Evolutionary conservation across 768 basidiomycete species (phyloP), one percentile per base, ranked within the genome.

Genomic region (Mycena olivaceomarginata): DNA sequence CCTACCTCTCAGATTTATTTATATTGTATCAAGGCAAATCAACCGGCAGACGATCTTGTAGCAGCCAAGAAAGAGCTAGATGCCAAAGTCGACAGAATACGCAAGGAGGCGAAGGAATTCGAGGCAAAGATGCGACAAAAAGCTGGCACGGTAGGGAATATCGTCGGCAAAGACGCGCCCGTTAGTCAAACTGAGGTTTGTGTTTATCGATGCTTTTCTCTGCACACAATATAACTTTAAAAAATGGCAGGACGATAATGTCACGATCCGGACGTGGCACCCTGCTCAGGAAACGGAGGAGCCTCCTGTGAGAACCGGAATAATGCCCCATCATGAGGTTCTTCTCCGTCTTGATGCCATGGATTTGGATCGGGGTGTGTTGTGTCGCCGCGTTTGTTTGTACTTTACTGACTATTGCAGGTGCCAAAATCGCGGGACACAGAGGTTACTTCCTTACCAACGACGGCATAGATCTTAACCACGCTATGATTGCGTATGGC

Each of bases 291-390:
- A 93, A 31, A 89, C 92, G 74, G 93, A 87, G 40, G 92, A 96
- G 79, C 95, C 94, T 31, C 91, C 94, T 80, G 91, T 92, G 80
- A 92, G 91, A 83, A 87, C 90, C 5, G 94, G 91, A 65, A 97
- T 99, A 82, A 91, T 99, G 87, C 94, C 98, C n/a, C 98, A 99
- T 85, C 98, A 99, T 82, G 98, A 99, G 87, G 97, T 99, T 37
- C 91, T 99, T 63, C 91, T 97, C 63, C 92, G 97, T 57, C 88
- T 99, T 39, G 98, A 98, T 82, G 97, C 97, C 31, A 97, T 98
- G 92, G 98, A 99, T 85, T 93, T 98, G 62, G 98, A 99, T 85
- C 92, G 98, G 85, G 98, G 97, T 94, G 76, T n/a, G 89, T 83
- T 56, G 41, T n/a, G 22, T 65, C 8, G 39, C 40, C 11, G 18